A percentile compares a stretch with the other conserved stretches of the same genome.
Conservation (phyloP, 2,329 filamentous ascomycete genomes). For the Hypoxylon sp. region DNA sequence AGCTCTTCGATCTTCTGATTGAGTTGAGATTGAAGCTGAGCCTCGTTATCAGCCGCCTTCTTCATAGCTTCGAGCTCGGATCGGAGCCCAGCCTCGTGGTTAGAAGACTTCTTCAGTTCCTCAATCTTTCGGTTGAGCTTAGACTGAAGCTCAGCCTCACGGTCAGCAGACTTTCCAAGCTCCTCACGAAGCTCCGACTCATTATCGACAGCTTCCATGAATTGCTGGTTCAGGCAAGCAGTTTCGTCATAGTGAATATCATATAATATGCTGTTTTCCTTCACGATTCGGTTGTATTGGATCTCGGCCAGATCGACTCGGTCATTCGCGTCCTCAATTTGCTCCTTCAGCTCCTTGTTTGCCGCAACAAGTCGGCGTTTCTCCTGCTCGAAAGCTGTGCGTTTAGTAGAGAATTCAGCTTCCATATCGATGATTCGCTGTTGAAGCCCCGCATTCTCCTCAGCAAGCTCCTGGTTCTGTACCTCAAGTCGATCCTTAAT, state of each 20-base stretch:
- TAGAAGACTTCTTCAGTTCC: neutral
- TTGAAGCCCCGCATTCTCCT: slow-evolving; percentile 49
- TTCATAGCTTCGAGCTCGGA: neutral
- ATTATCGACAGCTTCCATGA: neutral
- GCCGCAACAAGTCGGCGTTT: slow-evolving; percentile 41
- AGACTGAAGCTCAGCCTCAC: slow-evolving; percentile 4
- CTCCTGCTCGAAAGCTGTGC: slow-evolving; percentile 43
- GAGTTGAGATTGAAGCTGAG: slow-evolving; percentile 2
- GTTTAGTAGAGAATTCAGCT: slow-evolving; percentile 41
- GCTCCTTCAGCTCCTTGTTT: slow-evolving; percentile 57
- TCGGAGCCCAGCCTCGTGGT: neutral
- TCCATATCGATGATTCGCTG: slow-evolving; percentile 47
- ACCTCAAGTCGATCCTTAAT: slow-evolving; percentile 46
- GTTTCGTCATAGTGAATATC: slow-evolving; percentile 1
- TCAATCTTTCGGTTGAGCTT: neutral
- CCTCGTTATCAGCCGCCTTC: neutral
- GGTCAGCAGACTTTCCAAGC: neutral
- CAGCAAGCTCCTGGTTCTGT: slow-evolving; percentile 45
- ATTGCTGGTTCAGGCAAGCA: slow-evolving; percentile 4
- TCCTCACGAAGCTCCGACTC: slow-evolving; percentile 1
- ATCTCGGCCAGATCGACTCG: neutral
- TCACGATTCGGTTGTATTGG: slow-evolving; percentile 1
- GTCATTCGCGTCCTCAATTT: slow-evolving; percentile 57
- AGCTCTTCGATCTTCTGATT: slow-evolving; percentile 30
- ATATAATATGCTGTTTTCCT: neutral